Evolutionary conservation across 495 filamentous ascomycete species (phyloP).

Genomic region (Aspergillus avenaceus): DNA sequence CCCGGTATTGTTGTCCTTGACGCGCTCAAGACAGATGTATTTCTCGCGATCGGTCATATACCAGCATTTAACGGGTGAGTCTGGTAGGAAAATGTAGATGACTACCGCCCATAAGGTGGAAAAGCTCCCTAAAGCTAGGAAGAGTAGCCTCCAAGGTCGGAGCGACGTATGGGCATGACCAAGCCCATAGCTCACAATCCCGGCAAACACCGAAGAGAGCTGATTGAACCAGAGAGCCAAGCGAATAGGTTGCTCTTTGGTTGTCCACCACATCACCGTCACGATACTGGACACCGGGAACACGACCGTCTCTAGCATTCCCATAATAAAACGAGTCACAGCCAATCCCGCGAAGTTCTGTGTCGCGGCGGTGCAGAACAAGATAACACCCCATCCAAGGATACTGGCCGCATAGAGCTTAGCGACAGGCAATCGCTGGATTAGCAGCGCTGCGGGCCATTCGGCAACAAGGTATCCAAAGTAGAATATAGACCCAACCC

Average conservation of each 20-base stretch:
- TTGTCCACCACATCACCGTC: conserved; percentile 49
- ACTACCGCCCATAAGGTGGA: not conserved
- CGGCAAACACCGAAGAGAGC: conserved; percentile 19
- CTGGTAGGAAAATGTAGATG: not conserved
- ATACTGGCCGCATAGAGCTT: too few species aligned
- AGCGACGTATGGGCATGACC: conserved; percentile 20
- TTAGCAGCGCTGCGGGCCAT: too few species aligned
- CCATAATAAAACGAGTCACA: conserved; percentile 49
- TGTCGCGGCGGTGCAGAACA: too few species aligned
- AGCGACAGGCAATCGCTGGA: too few species aligned
- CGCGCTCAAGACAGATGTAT: conserved; percentile 44
- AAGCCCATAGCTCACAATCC: conserved; percentile 30
- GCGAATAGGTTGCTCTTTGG: conserved; percentile 42
- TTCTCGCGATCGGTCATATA: conserved; percentile 41
- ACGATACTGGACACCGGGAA: conserved; percentile 47
- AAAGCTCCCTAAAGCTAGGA: not conserved
- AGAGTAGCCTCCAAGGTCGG: not conserved
- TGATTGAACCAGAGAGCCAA: conserved; percentile 48
- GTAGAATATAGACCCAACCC: too few species aligned
- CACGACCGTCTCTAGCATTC: conserved; percentile 45
- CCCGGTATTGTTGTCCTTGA: conserved; percentile 51
- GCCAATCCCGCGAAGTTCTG: too few species aligned
- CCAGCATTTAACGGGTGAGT: conserved; percentile 24
- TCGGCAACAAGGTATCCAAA: too few species aligned
- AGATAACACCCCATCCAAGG: too few species aligned